Evolutionary conservation across 73 alveolate species (phyloP).

Genomic region (Tetrahymena malaccensis): DNA sequence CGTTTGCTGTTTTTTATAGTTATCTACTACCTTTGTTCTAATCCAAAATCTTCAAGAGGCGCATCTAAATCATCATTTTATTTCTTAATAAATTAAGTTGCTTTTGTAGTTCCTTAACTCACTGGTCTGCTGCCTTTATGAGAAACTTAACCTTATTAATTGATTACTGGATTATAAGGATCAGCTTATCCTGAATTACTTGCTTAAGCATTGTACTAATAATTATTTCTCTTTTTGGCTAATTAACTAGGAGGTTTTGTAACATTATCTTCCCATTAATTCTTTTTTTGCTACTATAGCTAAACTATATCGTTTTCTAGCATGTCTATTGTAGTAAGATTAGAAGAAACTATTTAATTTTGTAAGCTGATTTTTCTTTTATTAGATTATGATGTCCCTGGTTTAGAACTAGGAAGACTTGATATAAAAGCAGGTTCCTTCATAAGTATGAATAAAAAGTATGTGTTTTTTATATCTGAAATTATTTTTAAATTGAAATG

Average conservation of each 20-base stretch:
- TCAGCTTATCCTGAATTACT: not conserved
- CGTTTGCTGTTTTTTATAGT: not conserved
- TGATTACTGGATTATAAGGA: not conserved
- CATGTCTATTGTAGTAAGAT: not conserved
- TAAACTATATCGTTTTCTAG: not conserved
- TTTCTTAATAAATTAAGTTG: not conserved
- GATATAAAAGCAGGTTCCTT: not conserved
- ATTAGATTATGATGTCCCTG: not conserved
- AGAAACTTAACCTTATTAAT: not conserved
- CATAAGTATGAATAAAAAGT: not conserved
- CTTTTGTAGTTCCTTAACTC: not conserved
- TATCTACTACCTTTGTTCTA: not conserved
- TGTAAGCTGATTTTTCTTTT: not conserved
- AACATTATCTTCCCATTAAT: not conserved
- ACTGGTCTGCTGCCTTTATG: not conserved
- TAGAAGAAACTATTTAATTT: not conserved
- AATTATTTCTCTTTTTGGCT: not conserved
- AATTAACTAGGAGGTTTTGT: not conserved
- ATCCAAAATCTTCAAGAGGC: not conserved
- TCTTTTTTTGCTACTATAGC: not conserved
- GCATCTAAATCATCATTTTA: not conserved
- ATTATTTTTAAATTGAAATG: too few species aligned
- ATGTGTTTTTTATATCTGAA: too few species aligned
- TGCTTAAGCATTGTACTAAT: not conserved
- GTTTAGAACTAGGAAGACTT: not conserved